Conservation (phyloP, 768 basidiomycete species). For the Auriscalpium orientale region DNA sequence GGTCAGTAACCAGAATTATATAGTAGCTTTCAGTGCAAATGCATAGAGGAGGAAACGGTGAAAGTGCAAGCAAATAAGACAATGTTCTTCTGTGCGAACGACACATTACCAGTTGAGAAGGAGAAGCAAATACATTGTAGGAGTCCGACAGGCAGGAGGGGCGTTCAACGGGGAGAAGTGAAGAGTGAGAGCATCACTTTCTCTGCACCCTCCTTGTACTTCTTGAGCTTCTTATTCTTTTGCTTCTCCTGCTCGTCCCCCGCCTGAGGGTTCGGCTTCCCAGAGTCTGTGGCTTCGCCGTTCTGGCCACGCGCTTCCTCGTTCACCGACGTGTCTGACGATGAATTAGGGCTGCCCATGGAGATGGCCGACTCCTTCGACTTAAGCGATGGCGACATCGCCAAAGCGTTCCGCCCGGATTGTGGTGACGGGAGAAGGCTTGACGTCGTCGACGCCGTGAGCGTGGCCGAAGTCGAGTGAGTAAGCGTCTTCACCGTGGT, state of each 20-base stretch:
- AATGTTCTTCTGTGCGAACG: too few relatives aligned
- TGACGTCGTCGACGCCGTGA: conserved; percentile 38
- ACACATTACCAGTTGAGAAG: too few relatives aligned
- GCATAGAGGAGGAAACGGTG: too few relatives aligned
- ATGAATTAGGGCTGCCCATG: conserved; percentile 61
- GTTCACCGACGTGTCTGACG: conserved; percentile 62
- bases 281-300: conserved; percentile 11
- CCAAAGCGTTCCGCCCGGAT: conserved; percentile 37
- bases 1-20: too few relatives aligned
- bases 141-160: too few relatives aligned
- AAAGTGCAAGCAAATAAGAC: too few relatives aligned
- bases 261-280: not conserved
- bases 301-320: conserved; percentile 29
- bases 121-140: too few relatives aligned
- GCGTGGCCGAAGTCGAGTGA: conserved; percentile 39
- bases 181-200: conserved; percentile 72
- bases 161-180: conserved; percentile 48
- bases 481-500: conserved; percentile 29
- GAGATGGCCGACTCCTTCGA: conserved; percentile 77
- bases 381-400: conserved; percentile 61
- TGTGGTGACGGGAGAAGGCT: conserved; percentile 52
- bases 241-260: conserved; percentile 41
- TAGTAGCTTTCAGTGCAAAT: too few relatives aligned
- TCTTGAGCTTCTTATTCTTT: conserved; percentile 73
- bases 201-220: conserved; percentile 83